A percentile compares a stretch with the other conserved stretches of the same genome.
Evolutionary conservation across 2,329 filamentous ascomycete genomes (phyloP).

Genomic region (Fusarium sp.): DNA sequence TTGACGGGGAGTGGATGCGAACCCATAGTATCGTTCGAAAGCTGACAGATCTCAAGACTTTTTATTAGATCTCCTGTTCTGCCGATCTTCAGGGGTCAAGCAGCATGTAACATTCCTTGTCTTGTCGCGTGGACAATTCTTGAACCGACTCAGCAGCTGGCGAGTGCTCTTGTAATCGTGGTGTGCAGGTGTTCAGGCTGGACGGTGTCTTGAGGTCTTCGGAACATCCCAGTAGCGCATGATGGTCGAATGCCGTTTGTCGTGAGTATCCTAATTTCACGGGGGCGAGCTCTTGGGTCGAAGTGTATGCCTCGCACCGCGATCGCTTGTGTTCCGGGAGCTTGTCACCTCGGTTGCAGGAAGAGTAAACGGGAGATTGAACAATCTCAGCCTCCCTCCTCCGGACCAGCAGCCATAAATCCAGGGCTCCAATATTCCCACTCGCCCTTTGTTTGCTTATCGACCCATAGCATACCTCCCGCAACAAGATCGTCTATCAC

Average conservation of each 20-base stretch:
- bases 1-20: not conserved
- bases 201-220: not conserved
- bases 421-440: constrained; percentile 94
- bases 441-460: constrained; percentile 80
- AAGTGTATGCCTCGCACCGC: not conserved
- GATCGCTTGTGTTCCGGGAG: not conserved
- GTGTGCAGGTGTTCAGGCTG: not conserved
- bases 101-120: not conserved
- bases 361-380: not conserved
- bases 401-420: constrained; percentile 65
- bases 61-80: not conserved
- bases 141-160: not conserved
- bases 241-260: not conserved
- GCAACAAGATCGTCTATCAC: constrained; percentile 90
- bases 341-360: not conserved
- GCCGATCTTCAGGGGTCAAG: not conserved
- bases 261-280: not conserved
- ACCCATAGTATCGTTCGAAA: not conserved
- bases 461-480: constrained; percentile 94
- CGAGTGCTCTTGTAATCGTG: not conserved
- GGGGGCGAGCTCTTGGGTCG: not conserved
- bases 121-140: not conserved
- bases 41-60: not conserved
- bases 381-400: constrained; percentile 31
- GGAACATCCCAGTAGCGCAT: not conserved